These are phyloP conservation scores for Endocarpon pusillum DNA, from an alignment of 495 filamentous ascomycete species.

Conservation along the genomic window DNA sequence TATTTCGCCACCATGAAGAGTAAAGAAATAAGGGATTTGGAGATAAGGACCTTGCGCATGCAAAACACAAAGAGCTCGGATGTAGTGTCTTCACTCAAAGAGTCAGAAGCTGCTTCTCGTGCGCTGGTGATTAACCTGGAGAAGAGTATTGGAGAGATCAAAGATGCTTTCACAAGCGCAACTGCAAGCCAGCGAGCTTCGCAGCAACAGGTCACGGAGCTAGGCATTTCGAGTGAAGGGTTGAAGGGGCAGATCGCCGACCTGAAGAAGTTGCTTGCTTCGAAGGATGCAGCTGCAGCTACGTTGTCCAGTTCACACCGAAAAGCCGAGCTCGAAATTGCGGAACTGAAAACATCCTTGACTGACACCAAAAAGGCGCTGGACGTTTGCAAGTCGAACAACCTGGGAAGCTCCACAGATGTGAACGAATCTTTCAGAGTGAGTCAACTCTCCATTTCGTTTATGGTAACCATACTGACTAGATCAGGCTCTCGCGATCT, in stretches of 20 bases:
- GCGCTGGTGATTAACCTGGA: slow-evolving; percentile 66
- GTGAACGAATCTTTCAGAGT: too few relatives aligned
- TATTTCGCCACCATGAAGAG: slow-evolving; percentile 91
- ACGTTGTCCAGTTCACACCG: slow-evolving; percentile 41
- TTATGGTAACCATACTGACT: slow-evolving; percentile 18
- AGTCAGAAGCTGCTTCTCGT: slow-evolving; percentile 46
- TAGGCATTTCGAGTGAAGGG: slow-evolving; percentile 46
- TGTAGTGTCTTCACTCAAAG: slow-evolving; percentile 83
- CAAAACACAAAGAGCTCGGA: slow-evolving; percentile 85
- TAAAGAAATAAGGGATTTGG: slow-evolving; percentile 62
- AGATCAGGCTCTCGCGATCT: slow-evolving; percentile 63
- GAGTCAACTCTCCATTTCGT: not conserved
- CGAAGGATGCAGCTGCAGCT: slow-evolving; percentile 48
- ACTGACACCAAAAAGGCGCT: slow-evolving; percentile 59
- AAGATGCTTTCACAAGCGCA: slow-evolving; percentile 50
- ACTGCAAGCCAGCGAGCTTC: slow-evolving; percentile 49
- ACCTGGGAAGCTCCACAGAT: too few relatives aligned
- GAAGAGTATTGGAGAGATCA: slow-evolving; percentile 70
- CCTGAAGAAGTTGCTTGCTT: slow-evolving; percentile 48
- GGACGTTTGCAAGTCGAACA: slow-evolving; percentile 68
- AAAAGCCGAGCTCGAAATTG: slow-evolving; percentile 55
- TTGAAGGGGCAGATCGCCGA: slow-evolving; percentile 62
- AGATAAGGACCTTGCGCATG: slow-evolving; percentile 56
- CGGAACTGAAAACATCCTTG: slow-evolving; percentile 52
- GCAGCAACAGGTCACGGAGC: slow-evolving; percentile 54